Evolutionary conservation across 495 filamentous ascomycete genomes (phyloP).

Genomic region (Antarctomyces pellizariae): DNA sequence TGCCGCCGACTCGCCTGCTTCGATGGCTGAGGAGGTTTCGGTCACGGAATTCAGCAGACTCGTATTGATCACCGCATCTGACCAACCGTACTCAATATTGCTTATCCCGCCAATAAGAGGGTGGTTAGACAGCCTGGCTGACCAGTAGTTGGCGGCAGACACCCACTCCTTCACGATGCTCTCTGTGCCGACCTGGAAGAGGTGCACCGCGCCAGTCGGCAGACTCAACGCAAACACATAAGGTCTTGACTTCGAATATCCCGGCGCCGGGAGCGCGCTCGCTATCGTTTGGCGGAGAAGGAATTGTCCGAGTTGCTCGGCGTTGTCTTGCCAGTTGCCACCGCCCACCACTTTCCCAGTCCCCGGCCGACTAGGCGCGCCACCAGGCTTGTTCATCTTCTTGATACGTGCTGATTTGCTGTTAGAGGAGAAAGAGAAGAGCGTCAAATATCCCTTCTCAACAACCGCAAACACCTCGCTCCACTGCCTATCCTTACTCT

Average conservation of each 20-base stretch:
- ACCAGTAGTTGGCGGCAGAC: constrained; percentile 93
- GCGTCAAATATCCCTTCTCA: constrained; percentile 80
- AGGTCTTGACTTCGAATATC: constrained; percentile 74
- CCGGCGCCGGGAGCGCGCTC: constrained; percentile 67
- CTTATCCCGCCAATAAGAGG: constrained; percentile 79
- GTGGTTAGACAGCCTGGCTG: constrained; percentile 76
- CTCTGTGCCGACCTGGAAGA: constrained; percentile 90
- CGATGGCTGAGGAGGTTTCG: constrained; percentile 11
- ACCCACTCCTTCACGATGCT: constrained; percentile 93
- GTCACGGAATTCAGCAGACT: constrained; percentile 33
- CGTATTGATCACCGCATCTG: constrained; percentile 64
- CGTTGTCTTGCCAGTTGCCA: constrained; percentile 93
- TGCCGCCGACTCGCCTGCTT: constrained; percentile 1
- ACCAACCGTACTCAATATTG: constrained; percentile 97
- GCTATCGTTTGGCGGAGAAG: constrained; percentile 82
- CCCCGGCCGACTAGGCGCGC: constrained; percentile 22
- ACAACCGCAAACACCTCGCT: constrained; percentile 93
- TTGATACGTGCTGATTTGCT: constrained; percentile 52
- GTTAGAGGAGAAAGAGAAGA: constrained; percentile 81
- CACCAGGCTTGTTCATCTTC: constrained; percentile 15
- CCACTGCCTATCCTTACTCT: constrained; percentile 83
- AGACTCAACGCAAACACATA: constrained; percentile 92
- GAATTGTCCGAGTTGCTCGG: constrained; percentile 68
- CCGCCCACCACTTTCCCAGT: constrained; percentile 62
- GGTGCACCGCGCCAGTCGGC: constrained; percentile 79